A percentile compares a stretch with the other conserved stretches of the same genome.
Evolutionary conservation across 2,329 filamentous ascomycete genomes (phyloP).

Genomic region (Talaromyces sp.): DNA sequence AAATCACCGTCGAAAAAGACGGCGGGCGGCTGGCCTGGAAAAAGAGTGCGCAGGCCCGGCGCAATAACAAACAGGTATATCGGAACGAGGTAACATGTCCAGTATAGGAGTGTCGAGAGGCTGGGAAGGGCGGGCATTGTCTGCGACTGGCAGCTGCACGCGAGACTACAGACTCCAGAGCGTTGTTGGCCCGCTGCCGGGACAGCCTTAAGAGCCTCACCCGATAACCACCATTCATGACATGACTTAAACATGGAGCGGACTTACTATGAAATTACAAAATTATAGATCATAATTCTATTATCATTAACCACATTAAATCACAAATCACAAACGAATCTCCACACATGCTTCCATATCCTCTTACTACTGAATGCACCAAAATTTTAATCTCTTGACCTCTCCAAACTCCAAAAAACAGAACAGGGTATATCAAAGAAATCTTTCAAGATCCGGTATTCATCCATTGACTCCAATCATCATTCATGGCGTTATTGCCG

Average conservation of each 20-base stretch:
- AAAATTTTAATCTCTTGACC: not conserved
- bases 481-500: conserved; percentile 22
- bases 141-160: not conserved
- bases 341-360: not conserved
- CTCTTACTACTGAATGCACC: not conserved
- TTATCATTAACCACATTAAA: not conserved
- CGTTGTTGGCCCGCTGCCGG: not conserved
- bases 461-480: conserved; percentile 38
- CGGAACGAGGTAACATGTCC: conserved; percentile 31
- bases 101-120: conserved; percentile 26
- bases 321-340: not conserved
- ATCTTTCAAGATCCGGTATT: conserved; percentile 21
- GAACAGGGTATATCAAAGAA: not conserved
- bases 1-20: conserved; percentile 11
- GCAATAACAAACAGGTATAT: conserved; percentile 32
- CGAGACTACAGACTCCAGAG: not conserved
- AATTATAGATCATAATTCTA: not conserved
- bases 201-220: not conserved
- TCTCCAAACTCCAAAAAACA: not conserved
- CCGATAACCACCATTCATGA: no score
- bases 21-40: not conserved
- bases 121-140: conserved; percentile 20
- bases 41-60: conserved; percentile 22
- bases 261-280: not conserved
- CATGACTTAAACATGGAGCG: no score